Evolutionary conservation across 1,284 basidiomycete genomes (phyloP), one percentile per base, ranked within the genome.

Genomic region (Pascua sp.): DNA sequence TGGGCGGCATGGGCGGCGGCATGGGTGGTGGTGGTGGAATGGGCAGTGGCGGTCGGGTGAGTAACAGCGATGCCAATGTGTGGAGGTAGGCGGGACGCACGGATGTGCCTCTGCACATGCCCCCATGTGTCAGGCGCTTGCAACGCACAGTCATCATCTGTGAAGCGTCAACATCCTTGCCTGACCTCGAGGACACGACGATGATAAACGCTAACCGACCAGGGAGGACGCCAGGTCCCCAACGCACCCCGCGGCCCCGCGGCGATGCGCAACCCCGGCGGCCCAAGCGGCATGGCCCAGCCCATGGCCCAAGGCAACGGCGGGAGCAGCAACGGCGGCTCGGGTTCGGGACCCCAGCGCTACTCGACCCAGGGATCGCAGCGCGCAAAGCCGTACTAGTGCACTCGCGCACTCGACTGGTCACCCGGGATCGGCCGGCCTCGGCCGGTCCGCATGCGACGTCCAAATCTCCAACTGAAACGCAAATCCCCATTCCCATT

Each of bases 271-370:
- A 56, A 59, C 54, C 46, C 62, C 47, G 39, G 49, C 59, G 65
- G 63, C n/a, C 61, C 60, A 13, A 60, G 79, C 72, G 72, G 67
- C 17, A 74, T 75, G 66, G 67, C 50, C 71, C 68, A 67, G 68
- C 68, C 69, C 49, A 74, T 47, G 72, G 79, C 79, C 8, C 79
- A 79, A 77, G 79, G 78, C 15, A 75, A 80, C 64, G 72, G 74
- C 13, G 70, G 69, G 32, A 72, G 68, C 63, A 75, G 70, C 44
- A 71, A 67, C 9, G 73, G 67, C 37, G 86, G 86, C 47, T 79
- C 84, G 36, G 62, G 62, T 39, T 62, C 86, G 41, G 88, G 88
- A 0, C 90, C 90, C 1, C 88, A 90, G 73, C 80, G 90, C 49
- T 76, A 77, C 56, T 74, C 73, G 17, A 77, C 75, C 9, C 75